These are phyloP conservation scores for Monosporozyma solicola DNA, from an alignment of 805 yeast genomes.

Conservation along the genomic window DNA sequence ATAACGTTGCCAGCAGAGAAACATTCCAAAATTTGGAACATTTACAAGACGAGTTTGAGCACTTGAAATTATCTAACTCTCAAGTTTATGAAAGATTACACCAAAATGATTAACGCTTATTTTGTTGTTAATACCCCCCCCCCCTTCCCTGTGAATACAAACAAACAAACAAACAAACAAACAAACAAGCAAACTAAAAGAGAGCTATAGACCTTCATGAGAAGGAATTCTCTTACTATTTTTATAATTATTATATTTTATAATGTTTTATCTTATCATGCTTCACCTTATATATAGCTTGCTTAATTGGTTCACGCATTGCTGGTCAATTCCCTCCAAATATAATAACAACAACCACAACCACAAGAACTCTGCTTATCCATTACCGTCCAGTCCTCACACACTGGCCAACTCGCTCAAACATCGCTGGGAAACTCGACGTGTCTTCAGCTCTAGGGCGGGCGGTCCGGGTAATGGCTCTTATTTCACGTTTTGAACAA, in stretches of 20 bases:
- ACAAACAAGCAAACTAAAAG: not conserved
- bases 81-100: not conserved
- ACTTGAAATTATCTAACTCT: not conserved
- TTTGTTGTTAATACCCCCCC: not conserved
- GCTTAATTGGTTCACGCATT: not conserved
- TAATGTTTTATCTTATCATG: not conserved
- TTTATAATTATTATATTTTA: not conserved
- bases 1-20: not conserved
- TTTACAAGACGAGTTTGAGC: not conserved
- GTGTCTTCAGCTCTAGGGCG: no score
- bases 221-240: not conserved
- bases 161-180: not conserved
- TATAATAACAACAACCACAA: not conserved
- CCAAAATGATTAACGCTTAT: not conserved
- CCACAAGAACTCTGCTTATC: no score
- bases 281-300: not conserved
- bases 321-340: not conserved
- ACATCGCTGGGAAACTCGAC: no score
- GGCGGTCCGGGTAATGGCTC: not conserved
- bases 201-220: not conserved
- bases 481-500: not conserved
- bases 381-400: no score
- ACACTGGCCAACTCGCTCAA: no score
- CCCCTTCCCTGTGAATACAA: not conserved
- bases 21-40: not conserved